Evolutionary conservation across 106 monocot species (phyloP).

Genomic region (Dendrobium chrysotoxum): DNA sequence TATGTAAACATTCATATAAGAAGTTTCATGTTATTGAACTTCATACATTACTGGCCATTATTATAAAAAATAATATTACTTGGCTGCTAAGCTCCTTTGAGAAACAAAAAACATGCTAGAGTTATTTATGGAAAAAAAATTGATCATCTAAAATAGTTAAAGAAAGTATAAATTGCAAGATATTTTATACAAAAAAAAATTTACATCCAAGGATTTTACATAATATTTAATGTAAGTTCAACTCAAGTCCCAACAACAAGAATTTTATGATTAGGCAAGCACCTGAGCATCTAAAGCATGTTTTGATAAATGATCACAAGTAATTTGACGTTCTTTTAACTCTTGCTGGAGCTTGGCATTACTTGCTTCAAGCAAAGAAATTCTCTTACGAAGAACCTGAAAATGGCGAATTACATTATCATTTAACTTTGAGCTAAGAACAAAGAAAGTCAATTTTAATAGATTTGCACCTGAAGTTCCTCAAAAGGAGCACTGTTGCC

Average conservation of each 20-base stretch:
- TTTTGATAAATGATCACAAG: constrained; percentile 48
- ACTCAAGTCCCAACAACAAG: not conserved
- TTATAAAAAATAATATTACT: not conserved
- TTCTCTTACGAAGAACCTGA: constrained; percentile 63
- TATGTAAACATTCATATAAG: not conserved
- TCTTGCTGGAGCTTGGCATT: constrained; percentile 63
- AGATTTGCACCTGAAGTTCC: constrained; percentile 63
- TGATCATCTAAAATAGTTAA: not conserved
- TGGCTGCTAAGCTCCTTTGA: not conserved
- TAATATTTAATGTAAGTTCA: not conserved
- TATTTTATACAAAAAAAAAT: not conserved
- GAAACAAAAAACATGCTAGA: not conserved
- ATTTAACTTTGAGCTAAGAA: not conserved
- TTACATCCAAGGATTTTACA: not conserved
- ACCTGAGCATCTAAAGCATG: constrained; percentile 74
- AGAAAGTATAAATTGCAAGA: not conserved
- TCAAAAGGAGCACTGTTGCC: constrained; percentile 55
- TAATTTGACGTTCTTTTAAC: constrained; percentile 43
- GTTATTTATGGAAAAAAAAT: not conserved
- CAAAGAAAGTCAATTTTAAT: not conserved
- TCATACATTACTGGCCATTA: not conserved
- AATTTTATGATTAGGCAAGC: not conserved
- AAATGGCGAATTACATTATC: not conserved
- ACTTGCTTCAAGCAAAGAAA: constrained; percentile 62
- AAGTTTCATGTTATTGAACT: not conserved